Conservation (phyloP, 768 basidiomycete genomes). For the Auriculariales sp. region DNA sequence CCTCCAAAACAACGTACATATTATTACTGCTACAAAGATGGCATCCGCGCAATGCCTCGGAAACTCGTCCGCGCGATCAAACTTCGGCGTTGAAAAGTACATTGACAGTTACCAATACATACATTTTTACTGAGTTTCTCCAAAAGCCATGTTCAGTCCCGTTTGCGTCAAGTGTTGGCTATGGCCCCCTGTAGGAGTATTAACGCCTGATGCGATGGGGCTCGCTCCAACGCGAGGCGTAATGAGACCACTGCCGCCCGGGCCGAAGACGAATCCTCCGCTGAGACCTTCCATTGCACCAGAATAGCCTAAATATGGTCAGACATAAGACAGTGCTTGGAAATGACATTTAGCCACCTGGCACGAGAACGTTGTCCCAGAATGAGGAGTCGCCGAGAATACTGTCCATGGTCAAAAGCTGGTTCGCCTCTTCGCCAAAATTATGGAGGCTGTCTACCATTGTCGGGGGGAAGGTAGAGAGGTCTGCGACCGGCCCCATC, state of each 20-base stretch:
- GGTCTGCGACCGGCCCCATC: conserved; percentile 74
- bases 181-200: no score
- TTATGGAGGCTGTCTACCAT: conserved; percentile 55
- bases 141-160: conserved; percentile 7
- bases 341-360: conserved; percentile 36
- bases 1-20: no score
- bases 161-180: no score
- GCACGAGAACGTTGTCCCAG: conserved; percentile 81
- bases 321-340: conserved; percentile 1
- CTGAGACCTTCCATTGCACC: conserved; percentile 71
- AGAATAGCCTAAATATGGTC: conserved; percentile 42
- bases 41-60: no score
- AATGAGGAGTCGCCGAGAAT: conserved; percentile 66
- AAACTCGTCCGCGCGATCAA: no score
- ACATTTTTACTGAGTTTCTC: conserved; percentile 21
- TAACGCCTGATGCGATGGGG: conserved; percentile 38
- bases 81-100: no score
- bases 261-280: conserved; percentile 76
- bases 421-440: conserved; percentile 23
- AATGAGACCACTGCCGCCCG: conserved; percentile 71
- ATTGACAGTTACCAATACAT: conserved; percentile 35
- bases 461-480: conserved; percentile 78
- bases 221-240: conserved; percentile 54
- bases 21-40: no score
- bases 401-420: conserved; percentile 67